Evolutionary conservation across 2,329 filamentous ascomycete species (phyloP).

Genomic region (Stemphylium lycopersici): DNA sequence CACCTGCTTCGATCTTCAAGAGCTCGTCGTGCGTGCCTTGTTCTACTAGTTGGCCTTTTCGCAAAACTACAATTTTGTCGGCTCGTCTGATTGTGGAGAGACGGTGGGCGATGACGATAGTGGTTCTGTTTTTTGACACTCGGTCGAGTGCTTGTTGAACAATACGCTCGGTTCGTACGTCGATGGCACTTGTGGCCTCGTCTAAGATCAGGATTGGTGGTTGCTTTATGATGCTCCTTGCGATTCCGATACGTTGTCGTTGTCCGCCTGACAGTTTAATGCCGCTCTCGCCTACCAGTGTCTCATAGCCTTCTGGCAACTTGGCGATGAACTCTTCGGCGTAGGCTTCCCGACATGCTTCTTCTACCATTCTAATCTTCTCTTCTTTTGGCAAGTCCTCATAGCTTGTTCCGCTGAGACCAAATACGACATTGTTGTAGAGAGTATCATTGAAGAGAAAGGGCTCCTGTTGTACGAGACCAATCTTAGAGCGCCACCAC

Average conservation of each 20-base stretch:
- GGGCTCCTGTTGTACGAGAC: conserved; percentile 50
- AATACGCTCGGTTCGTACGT: conserved; percentile 60
- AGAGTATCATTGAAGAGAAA: conserved; percentile 51
- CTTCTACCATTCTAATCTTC: conserved; percentile 61
- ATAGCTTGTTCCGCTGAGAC: conserved; percentile 51
- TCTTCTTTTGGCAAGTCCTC: conserved; percentile 60
- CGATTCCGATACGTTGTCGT: conserved; percentile 80
- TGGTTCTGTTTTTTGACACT: conserved; percentile 67
- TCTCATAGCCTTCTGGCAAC: conserved; percentile 68
- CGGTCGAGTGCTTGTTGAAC: conserved; percentile 65
- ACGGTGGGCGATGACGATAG: conserved; percentile 80
- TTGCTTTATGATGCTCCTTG: conserved; percentile 70
- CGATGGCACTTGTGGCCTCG: conserved; percentile 74
- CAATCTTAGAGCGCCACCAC: conserved; percentile 57
- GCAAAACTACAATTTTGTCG: conserved; percentile 77
- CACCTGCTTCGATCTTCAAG: conserved; percentile 63
- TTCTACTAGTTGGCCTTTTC: conserved; percentile 73
- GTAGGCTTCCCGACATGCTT: conserved; percentile 48
- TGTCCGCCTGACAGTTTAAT: conserved; percentile 84
- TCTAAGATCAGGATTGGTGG: conserved; percentile 74
- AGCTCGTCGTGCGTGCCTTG: conserved; percentile 77
- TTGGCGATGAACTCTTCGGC: conserved; percentile 48
- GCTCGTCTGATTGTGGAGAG: conserved; percentile 78
- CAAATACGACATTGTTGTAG: conserved; percentile 49
- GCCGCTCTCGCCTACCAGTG: conserved; percentile 76